Evolutionary conservation across 441 rosid genomes (phyloP).

Genomic region (Pelargonium cotyledonis): DNA sequence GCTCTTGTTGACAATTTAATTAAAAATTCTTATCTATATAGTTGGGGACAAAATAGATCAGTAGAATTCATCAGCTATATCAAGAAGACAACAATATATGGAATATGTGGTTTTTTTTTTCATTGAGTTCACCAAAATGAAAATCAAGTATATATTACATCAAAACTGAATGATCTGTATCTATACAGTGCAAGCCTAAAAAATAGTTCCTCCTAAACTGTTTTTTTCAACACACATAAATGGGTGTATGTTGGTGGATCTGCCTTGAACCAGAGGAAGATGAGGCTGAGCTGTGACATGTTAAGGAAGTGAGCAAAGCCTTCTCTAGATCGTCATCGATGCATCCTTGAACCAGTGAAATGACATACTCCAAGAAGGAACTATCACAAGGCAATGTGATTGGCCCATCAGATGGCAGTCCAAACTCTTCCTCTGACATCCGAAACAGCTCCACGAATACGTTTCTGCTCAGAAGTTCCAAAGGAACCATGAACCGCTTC

Average conservation of each 20-base stretch:
- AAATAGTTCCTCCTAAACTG: not conserved
- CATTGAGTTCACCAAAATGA: too few relatives aligned
- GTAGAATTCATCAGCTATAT: too few relatives aligned
- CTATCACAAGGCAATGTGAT: slow-evolving; percentile 19
- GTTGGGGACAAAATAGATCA: too few relatives aligned
- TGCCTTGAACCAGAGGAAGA: slow-evolving; percentile 3
- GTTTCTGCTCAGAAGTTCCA: slow-evolving; percentile 8
- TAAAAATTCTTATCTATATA: too few relatives aligned
- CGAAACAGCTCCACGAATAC: slow-evolving; percentile 14
- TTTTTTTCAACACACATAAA: not conserved
- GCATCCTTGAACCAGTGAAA: slow-evolving; percentile 10
- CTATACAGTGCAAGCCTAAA: not conserved
- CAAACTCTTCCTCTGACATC: slow-evolving; percentile 26
- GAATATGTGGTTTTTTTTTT: too few relatives aligned
- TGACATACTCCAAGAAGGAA: slow-evolving; percentile 12
- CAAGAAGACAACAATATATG: too few relatives aligned
- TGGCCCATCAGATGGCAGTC: slow-evolving; percentile 14
- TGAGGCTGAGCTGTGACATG: not conserved
- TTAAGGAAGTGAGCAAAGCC: slow-evolving; percentile 13
- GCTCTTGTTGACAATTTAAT: too few relatives aligned
- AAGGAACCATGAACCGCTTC: slow-evolving; percentile 17
- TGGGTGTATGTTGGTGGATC: slow-evolving; percentile 7
- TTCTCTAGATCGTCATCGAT: slow-evolving; percentile 9
- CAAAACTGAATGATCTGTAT: too few relatives aligned
- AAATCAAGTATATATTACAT: too few relatives aligned